Evolutionary conservation across 2,329 filamentous ascomycete species (phyloP).

Genomic region (Sarocladium oryzae): DNA sequence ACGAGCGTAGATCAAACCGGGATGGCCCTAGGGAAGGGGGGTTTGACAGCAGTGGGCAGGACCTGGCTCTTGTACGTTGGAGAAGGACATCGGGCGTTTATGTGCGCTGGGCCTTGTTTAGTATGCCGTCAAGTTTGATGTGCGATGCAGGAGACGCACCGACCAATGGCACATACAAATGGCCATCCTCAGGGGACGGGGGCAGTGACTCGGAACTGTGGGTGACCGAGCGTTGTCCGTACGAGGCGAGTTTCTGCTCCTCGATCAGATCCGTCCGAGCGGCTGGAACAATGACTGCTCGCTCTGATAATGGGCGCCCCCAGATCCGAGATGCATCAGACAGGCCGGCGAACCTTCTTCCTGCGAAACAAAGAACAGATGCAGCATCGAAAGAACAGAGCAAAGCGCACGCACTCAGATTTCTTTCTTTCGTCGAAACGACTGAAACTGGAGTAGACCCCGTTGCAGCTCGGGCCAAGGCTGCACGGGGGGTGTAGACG

Average conservation of each 20-base stretch:
- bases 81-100: conserved; percentile 8
- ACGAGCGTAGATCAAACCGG: conserved; percentile 8
- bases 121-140: conserved; percentile 10
- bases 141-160: conserved; percentile 7
- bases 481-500: background rate
- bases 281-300: conserved; percentile 1
- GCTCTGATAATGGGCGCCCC: conserved; percentile 6
- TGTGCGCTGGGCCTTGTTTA: conserved; percentile 7
- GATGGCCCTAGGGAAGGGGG: conserved; percentile 6
- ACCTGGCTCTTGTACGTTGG: conserved; percentile 7
- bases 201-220: background rate
- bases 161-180: conserved; percentile 1
- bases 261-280: conserved; percentile 8
- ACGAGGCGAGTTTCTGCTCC: background rate
- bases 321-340: background rate
- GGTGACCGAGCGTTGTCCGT: conserved; percentile 5
- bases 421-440: conserved; percentile 6
- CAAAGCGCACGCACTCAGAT: background rate
- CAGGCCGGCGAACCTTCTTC: background rate
- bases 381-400: background rate
- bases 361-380: conserved; percentile 6
- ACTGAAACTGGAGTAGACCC: conserved; percentile 8
- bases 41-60: conserved; percentile 8
- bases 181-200: background rate
- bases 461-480: conserved; percentile 2